Evolutionary conservation across 176 grass and related monocot species (phyloP).

Genomic region (Musa acuminata): DNA sequence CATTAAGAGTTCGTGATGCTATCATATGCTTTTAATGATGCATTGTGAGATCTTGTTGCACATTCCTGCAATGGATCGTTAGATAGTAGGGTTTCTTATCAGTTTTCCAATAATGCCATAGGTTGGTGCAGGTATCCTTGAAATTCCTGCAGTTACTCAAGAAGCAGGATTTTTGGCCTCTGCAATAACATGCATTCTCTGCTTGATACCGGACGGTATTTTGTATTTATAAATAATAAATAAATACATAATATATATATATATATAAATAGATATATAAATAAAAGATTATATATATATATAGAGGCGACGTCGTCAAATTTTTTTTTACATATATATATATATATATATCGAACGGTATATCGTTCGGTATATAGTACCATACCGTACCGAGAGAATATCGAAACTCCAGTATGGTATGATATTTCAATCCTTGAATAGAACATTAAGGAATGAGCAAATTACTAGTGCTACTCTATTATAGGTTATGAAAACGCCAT

Average conservation of each 20-base stretch:
- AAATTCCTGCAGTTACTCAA: slow-evolving; percentile 88
- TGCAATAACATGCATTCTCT: slow-evolving; percentile 52
- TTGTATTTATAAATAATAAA: too few species aligned
- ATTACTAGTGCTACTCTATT: slow-evolving; percentile 44
- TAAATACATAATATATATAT: too few species aligned
- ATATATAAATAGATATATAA: too few species aligned
- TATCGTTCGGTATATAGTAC: too few species aligned
- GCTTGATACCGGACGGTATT: too few species aligned
- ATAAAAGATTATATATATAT: too few species aligned
- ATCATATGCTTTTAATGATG: background rate
- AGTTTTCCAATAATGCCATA: slow-evolving; percentile 18
- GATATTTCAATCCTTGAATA: too few species aligned
- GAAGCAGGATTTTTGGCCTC: slow-evolving; percentile 86
- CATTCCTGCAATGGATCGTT: background rate
- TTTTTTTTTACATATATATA: too few species aligned
- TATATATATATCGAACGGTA: too few species aligned
- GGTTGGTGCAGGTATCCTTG: slow-evolving; percentile 91
- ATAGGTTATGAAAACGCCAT: slow-evolving; percentile 28
- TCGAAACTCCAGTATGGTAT: too few species aligned
- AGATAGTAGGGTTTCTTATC: background rate
- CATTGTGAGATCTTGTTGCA: background rate
- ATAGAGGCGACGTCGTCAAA: too few species aligned
- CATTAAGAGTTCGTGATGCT: background rate
- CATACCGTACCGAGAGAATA: too few species aligned
- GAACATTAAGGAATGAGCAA: slow-evolving; percentile 40